Conservation (phyloP, 192 early-diverging fungal genomes). For the Umbelopsis sp. region DNA sequence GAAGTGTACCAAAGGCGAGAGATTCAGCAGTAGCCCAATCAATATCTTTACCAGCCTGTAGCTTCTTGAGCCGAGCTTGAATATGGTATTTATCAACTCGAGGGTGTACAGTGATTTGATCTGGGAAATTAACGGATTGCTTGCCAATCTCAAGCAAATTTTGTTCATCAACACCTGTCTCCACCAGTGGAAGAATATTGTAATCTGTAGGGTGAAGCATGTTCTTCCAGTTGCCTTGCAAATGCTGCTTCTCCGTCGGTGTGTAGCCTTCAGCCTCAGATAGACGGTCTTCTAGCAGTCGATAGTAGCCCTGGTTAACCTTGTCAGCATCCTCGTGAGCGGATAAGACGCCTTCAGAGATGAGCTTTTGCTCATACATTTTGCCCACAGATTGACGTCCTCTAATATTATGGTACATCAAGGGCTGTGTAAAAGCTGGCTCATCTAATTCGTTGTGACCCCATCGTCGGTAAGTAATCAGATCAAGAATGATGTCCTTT, state of each 20-base stretch:
- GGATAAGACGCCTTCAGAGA: conserved; percentile 51
- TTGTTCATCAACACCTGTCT: conserved; percentile 66
- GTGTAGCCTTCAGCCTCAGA: conserved; percentile 60
- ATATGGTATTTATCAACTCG: conserved; percentile 92
- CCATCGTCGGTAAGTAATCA: conserved; percentile 95
- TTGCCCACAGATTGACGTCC: conserved; percentile 80
- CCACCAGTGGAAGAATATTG: background rate
- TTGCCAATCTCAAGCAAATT: conserved; percentile 71
- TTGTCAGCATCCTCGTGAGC: conserved; percentile 47
- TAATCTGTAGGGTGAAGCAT: conserved; percentile 62
- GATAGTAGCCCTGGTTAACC: conserved; percentile 61
- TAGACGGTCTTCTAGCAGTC: conserved; percentile 60
- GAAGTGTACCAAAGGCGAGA: conserved; percentile 85
- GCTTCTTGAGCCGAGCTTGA: conserved; percentile 71
- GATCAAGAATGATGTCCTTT: conserved; percentile 93
- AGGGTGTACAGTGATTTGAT: conserved; percentile 76
- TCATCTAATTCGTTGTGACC: conserved; percentile 99
- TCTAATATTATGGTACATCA: conserved; percentile 96
- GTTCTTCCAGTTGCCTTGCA: conserved; percentile 81
- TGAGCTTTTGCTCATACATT: conserved; percentile 81
- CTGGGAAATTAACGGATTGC: conserved; percentile 72
- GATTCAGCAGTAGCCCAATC: conserved; percentile 98
- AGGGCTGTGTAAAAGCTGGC: conserved; percentile 95
- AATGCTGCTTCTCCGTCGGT: conserved; percentile 55
- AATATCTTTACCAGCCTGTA: conserved; percentile 67